Base-by-base conservation (phyloP, 202 grass and related monocot genomes). In the Schoenoplectus triqueter region DNA sequence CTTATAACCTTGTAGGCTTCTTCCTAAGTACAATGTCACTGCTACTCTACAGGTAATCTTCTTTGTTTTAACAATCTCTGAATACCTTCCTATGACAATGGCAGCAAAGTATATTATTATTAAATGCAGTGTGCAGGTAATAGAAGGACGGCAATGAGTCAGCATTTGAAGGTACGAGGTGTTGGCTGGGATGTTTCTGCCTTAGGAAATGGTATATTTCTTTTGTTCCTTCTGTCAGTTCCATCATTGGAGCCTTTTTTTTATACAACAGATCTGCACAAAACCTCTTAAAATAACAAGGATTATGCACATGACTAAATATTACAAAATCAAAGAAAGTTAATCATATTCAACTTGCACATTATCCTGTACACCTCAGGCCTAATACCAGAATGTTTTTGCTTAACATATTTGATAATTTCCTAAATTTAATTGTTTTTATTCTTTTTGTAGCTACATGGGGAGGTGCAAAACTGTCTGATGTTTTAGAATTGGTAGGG, bases 181-280 rank as follows among this genome's bases (percentile, higher is more conserved):
- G 96, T 99, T 92, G 96, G 96, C 7, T 99, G 96, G 96, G 96
- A 78, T 63, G 68, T 92, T 75, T 90, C 96, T 83, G 93, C 96
- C 89, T 85, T 99, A 76, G 96, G 96, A 92, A 99, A 92, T 80
- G 96, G 93, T 99, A 92, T 78, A 76, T 10, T 71, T 50, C 0
- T 66, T 45, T 20, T 40, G 6, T 66, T 46, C 52, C 45, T 80
- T 86, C 10, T 6, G 46, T 51, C 86, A 20, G 82, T 78, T 62
- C 66, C 10, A 69, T 61, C 73, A 45, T 31, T 31, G 31, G 31
- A 31, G 31, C 31, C 31, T 31, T 31, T 31, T 31, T 31, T 31
- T 31, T 31, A 31, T 31, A 31, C 31, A 31, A 31, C 31, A 31
- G 31, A 31, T 31, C 31, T 31, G 31, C 31, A 31, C 31, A 31